phyloP scores from a whole-genome alignment of 208 protist species.

The Leishmania turanica region DNA sequence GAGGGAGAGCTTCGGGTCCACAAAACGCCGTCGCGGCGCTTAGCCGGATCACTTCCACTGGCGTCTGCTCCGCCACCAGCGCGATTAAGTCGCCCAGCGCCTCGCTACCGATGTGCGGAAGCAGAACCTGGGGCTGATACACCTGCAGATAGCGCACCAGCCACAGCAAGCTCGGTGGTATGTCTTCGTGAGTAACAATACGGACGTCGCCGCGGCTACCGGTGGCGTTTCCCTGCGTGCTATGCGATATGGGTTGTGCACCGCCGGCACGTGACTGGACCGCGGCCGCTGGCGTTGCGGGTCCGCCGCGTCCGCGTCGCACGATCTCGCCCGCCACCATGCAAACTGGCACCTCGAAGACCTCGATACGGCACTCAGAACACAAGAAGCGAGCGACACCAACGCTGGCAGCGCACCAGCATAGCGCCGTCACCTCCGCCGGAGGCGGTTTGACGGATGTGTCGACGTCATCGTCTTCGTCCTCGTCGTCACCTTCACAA shows the following conservation, averaged over 20 bases:
- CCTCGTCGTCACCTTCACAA: slow-evolving; percentile 2
- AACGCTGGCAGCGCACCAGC: slow-evolving; percentile 28
- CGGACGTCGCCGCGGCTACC: slow-evolving; percentile 19
- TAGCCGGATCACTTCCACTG: slow-evolving; percentile 36
- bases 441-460: neutral
- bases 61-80: slow-evolving; percentile 21
- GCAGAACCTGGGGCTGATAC: slow-evolving; percentile 42
- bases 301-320: slow-evolving; percentile 7
- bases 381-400: slow-evolving; percentile 49
- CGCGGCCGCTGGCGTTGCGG: neutral
- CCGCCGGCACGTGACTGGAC: neutral
- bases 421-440: slow-evolving; percentile 21
- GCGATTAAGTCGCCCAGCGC: slow-evolving; percentile 38
- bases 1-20: slow-evolving; percentile 41
- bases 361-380: slow-evolving; percentile 47
- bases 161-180: slow-evolving; percentile 57
- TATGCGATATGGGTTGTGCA: neutral
- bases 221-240: neutral
- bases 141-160: slow-evolving; percentile 50
- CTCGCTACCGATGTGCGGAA: slow-evolving; percentile 40
- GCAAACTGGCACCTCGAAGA: slow-evolving; percentile 49
- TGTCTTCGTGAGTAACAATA: slow-evolving; percentile 35
- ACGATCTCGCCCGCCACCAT: slow-evolving; percentile 30
- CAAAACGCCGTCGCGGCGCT: slow-evolving; percentile 42
- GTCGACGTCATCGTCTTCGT: neutral